Conservation (phyloP, 495 filamentous ascomycete species). For the Penicillium soppii region DNA sequence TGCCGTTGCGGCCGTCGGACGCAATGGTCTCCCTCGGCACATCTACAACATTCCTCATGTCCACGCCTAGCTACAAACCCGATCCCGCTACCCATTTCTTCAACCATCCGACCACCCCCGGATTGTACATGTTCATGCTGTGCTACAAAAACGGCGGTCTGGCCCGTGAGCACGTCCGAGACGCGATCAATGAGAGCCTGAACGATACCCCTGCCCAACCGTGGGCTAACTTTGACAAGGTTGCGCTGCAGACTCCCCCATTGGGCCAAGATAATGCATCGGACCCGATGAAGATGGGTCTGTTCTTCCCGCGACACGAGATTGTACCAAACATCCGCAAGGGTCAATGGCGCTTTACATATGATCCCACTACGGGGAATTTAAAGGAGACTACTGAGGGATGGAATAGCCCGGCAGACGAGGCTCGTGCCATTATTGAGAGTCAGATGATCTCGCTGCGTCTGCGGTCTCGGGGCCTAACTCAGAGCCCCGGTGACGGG, state of each 20-base stretch:
- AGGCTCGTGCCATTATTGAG: conserved; percentile 89
- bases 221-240: conserved; percentile 78
- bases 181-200: conserved; percentile 57
- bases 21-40: conserved; percentile 94
- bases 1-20: conserved; percentile 81
- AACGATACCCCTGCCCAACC: conserved; percentile 41
- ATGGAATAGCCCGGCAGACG: conserved; percentile 58
- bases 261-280: conserved; percentile 54
- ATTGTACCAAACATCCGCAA: conserved; percentile 87
- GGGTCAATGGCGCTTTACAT: conserved; percentile 83
- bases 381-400: conserved; percentile 45
- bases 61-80: conserved; percentile 82
- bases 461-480: conserved; percentile 74
- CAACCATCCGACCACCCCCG: conserved; percentile 80
- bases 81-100: conserved; percentile 87
- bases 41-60: conserved; percentile 96
- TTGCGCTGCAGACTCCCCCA: conserved; percentile 61
- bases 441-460: conserved; percentile 89
- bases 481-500: conserved; percentile 50
- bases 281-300: conserved; percentile 73
- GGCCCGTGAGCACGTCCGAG: conserved; percentile 83
- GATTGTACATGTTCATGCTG: conserved; percentile 97
- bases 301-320: conserved; percentile 93
- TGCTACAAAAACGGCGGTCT: conserved; percentile 98
- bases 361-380: conserved; percentile 40